These are phyloP conservation scores for Lecanicillium sp. DNA, from an alignment of 2,329 filamentous ascomycete species.

Conservation along the genomic window DNA sequence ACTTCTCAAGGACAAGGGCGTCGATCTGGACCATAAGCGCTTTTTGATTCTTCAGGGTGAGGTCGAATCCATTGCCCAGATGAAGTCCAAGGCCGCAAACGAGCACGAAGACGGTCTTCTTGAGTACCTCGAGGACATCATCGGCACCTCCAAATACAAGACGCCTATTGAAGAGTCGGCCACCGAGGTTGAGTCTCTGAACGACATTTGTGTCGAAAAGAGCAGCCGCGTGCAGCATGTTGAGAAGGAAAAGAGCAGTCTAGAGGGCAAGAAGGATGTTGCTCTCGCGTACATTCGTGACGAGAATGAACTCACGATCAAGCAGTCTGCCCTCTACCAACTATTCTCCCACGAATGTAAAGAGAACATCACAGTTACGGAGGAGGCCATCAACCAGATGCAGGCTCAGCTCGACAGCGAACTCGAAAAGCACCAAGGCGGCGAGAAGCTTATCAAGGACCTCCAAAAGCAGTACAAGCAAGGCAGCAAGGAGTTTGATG, in stretches of 20 bases:
- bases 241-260: slow-evolving; percentile 87
- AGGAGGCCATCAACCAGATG: slow-evolving; percentile 87
- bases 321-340: slow-evolving; percentile 89
- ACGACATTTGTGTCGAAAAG: slow-evolving; percentile 93
- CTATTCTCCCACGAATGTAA: slow-evolving; percentile 82
- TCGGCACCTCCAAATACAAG: slow-evolving; percentile 98
- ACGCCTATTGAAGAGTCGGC: slow-evolving; percentile 92
- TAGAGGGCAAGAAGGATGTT: slow-evolving; percentile 96
- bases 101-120: slow-evolving; percentile 95
- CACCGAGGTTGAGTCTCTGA: slow-evolving; percentile 81
- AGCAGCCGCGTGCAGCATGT: slow-evolving; percentile 93
- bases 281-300: slow-evolving; percentile 83
- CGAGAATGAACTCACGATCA: slow-evolving; percentile 85
- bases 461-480: slow-evolving; percentile 79
- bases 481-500: slow-evolving; percentile 76
- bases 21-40: slow-evolving; percentile 96
- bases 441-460: slow-evolving; percentile 82
- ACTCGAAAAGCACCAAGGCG: slow-evolving; percentile 84
- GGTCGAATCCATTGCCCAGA: slow-evolving; percentile 97
- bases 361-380: slow-evolving; percentile 81
- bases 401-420: slow-evolving; percentile 81
- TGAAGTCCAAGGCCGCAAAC: slow-evolving; percentile 93
- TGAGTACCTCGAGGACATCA: slow-evolving; percentile 97
- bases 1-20: slow-evolving; percentile 76
- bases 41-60: slow-evolving; percentile 97